Conservation (phyloP, 805 yeast species). For the Sungouiella blattae region DNA sequence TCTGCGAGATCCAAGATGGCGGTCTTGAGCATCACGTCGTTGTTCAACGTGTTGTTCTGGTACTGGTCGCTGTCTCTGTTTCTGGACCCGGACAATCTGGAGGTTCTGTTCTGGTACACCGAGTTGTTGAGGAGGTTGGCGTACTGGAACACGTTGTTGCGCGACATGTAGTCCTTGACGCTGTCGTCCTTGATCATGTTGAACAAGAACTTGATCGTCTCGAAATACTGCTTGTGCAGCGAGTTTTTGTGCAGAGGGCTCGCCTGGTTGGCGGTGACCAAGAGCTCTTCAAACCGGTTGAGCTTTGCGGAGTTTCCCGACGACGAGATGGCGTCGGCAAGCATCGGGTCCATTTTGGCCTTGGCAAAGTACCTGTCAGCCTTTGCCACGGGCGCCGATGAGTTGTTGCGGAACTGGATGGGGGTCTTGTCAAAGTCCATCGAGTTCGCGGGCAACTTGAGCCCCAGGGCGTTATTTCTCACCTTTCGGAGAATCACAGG, state of each 20-base stretch:
- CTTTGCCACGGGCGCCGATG: slow-evolving; percentile 9
- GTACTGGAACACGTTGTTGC: slow-evolving; percentile 10
- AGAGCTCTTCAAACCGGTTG: slow-evolving; percentile 29
- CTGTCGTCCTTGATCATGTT: slow-evolving; percentile 11
- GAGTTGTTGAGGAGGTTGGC: slow-evolving; percentile 12
- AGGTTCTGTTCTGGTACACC: slow-evolving; percentile 28
- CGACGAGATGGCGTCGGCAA: slow-evolving; percentile 15
- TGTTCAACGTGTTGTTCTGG: slow-evolving; percentile 19
- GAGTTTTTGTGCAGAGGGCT: slow-evolving; percentile 3
- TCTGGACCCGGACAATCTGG: slow-evolving; percentile 28
- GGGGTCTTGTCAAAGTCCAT: slow-evolving; percentile 12
- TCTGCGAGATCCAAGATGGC: slow-evolving; percentile 33
- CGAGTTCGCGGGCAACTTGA: slow-evolving; percentile 9
- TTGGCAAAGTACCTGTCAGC: slow-evolving; percentile 18
- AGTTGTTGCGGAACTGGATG: slow-evolving; percentile 9
- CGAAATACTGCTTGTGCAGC: slow-evolving; percentile 2
- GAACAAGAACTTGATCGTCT: slow-evolving; percentile 7
- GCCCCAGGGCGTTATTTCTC: slow-evolving; percentile 20
- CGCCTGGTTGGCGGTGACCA: slow-evolving; percentile 20
- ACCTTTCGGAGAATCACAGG: slow-evolving; percentile 38
- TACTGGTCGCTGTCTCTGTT: slow-evolving; percentile 39
- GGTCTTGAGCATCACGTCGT: slow-evolving; percentile 27
- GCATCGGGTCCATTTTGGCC: slow-evolving; percentile 21
- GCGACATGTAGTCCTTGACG: slow-evolving; percentile 8
- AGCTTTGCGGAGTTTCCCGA: slow-evolving; percentile 19